A percentile compares a stretch with the other conserved stretches of the same genome.
Conservation (phyloP, 257 asterid genomes). For the Capsicum chinense region DNA sequence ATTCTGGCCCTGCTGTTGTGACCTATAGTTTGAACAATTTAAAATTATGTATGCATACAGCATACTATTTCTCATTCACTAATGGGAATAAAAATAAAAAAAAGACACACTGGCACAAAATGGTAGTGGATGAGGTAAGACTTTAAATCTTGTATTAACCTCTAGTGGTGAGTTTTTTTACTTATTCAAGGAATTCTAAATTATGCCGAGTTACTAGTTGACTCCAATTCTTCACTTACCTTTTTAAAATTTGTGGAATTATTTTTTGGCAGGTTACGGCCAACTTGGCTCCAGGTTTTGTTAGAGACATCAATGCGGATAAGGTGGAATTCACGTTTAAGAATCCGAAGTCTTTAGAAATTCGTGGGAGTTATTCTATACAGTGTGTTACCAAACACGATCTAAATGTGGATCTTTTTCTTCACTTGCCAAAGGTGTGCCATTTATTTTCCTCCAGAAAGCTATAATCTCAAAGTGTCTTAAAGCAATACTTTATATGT, state of each 20-base stretch:
- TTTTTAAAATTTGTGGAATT: constrained; percentile 30
- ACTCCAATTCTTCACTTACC: background rate
- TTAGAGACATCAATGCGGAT: constrained; percentile 83
- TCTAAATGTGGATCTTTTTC: constrained; percentile 74
- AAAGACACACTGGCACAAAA: background rate
- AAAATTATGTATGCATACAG: background rate
- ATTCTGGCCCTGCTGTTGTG: too few species aligned
- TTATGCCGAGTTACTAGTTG: background rate
- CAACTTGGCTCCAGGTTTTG: constrained; percentile 74
- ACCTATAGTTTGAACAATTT: background rate
- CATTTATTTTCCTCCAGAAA: background rate
- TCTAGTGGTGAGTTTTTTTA: background rate
- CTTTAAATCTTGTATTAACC: background rate
- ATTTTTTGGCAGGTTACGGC: constrained; percentile 68
- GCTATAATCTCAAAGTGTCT: background rate
- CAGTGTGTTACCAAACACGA: constrained; percentile 72
- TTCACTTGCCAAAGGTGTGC: constrained; percentile 87
- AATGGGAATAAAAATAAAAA: background rate
- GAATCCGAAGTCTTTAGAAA: constrained; percentile 66
- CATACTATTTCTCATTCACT: background rate
- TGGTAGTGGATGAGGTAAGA: background rate
- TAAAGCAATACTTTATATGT: background rate
- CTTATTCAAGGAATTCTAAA: background rate
- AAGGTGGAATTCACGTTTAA: constrained; percentile 82
- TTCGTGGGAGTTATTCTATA: constrained; percentile 83